A percentile compares a stretch with the other conserved stretches of the same genome.
phyloP scores from a whole-genome alignment of 495 filamentous ascomycete species.

The Acidiella bohemica region DNA sequence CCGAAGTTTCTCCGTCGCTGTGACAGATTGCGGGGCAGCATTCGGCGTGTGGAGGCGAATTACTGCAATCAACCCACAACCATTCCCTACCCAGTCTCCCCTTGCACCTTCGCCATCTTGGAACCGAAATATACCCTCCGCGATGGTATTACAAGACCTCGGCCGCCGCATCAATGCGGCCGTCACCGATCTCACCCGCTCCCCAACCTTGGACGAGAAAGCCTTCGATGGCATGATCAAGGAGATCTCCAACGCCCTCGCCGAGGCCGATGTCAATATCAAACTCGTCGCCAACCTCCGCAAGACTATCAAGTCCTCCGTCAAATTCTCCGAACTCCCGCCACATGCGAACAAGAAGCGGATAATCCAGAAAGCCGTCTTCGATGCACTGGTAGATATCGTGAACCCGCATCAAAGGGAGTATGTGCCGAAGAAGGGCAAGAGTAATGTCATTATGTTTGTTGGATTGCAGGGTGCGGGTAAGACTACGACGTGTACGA shows the following conservation, averaged over 20 bases:
- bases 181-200: constrained; percentile 82
- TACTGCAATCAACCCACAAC: background rate
- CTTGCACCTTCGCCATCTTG: too few species aligned
- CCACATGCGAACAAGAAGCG: constrained; percentile 93
- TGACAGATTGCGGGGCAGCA: too few species aligned
- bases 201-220: constrained; percentile 92
- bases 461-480: constrained; percentile 93
- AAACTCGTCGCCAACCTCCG: constrained; percentile 83
- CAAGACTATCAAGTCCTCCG: constrained; percentile 77
- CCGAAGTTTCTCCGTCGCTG: too few species aligned
- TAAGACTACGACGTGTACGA: constrained; percentile 97
- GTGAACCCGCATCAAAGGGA: constrained; percentile 92
- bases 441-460: constrained; percentile 97
- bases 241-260: constrained; percentile 83
- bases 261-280: constrained; percentile 94
- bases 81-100: too few species aligned
- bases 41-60: too few species aligned
- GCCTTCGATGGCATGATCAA: constrained; percentile 97
- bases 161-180: constrained; percentile 97
- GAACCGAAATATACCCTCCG: constrained; percentile 23
- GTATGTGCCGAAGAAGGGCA: constrained; percentile 95
- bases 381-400: constrained; percentile 87
- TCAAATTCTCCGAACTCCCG: constrained; percentile 86
- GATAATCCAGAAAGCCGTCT: constrained; percentile 94
- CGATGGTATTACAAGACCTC: constrained; percentile 96